Base-by-base conservation (phyloP, 371 early-diverging fungal species). In the Coemansia sp. region DNA sequence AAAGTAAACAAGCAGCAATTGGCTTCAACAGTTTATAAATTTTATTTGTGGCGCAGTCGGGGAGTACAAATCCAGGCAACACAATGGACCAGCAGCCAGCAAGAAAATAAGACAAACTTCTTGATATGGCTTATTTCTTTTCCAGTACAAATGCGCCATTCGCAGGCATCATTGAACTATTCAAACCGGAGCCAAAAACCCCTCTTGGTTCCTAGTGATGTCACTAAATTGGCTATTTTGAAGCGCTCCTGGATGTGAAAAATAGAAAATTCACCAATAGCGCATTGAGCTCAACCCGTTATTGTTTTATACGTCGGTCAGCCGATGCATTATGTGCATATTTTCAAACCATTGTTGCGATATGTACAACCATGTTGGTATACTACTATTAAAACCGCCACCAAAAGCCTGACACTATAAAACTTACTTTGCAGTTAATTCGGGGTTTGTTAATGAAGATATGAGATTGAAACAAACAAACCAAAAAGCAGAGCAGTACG, bases 31-130 rank as follows among this genome's bases (percentile, higher is more conserved):
- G 44, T n/a, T 44, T 15, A 8, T 32, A 8, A 9, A 32, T 32
- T 28, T 28, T 29, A 24, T 15, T 54, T 4, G 55, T n/a, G 55
- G 55, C 55, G 55, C 55, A 54, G 15, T 54, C 29, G 26, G 55
- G 55, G 55, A 54, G 28, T 32, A 32, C 44, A 44, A 44, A 5
- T 44, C 44, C n/a, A 44, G 44, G 24, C 26, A 54, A 13, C 29
- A 54, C 55, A 54, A 28, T n/a, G 55, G 13, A 3, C 12, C 26
- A 26, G 54, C 26, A 24, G 28, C 54, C 15, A n/a, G 15, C 28
- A 24, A 54, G 28, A 26, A 54, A 11, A 15, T 8, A 53, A 28
- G n/a, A 54, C 55, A 54, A 29, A 7, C 55, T 2, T 52, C 24
- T 24, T 54, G 15, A 4, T 28, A 29, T 54, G 55, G 55, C 55